Evolutionary conservation across 148 eudicot genomes (phyloP).

Genomic region (Gaultheria prostrata): DNA sequence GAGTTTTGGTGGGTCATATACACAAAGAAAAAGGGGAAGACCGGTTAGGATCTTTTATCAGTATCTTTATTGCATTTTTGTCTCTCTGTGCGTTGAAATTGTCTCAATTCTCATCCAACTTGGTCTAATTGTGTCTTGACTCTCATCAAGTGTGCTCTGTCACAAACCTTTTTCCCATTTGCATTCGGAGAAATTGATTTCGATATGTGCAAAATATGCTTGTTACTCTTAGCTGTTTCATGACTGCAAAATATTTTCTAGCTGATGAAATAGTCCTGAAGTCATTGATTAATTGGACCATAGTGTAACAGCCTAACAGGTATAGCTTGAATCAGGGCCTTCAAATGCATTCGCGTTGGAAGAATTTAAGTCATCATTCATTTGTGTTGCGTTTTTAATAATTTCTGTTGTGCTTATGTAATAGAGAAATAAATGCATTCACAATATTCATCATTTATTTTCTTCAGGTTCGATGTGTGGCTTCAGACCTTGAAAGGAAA

Average conservation of each 20-base stretch:
- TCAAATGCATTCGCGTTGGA: background rate
- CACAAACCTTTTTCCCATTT: background rate
- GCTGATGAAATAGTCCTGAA: background rate
- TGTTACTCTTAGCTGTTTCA: background rate
- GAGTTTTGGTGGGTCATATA: background rate
- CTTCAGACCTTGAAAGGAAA: slow-evolving; percentile 90
- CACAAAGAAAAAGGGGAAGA: background rate
- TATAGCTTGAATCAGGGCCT: background rate
- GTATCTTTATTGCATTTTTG: background rate
- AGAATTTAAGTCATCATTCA: background rate
- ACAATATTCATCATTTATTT: background rate
- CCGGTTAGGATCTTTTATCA: background rate
- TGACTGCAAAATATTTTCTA: background rate
- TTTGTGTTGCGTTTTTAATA: background rate
- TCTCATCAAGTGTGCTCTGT: background rate
- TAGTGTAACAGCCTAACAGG: background rate
- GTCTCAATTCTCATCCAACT: background rate
- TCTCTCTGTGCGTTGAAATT: background rate
- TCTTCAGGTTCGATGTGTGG: slow-evolving; percentile 70
- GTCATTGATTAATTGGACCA: background rate
- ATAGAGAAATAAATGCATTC: background rate
- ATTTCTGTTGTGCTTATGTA: background rate
- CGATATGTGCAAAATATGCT: background rate
- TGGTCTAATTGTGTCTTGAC: background rate
- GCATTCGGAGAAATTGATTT: background rate